These are phyloP conservation scores for Entomortierella lignicola DNA, from an alignment of 192 early-diverging fungal species.

Conservation along the genomic window DNA sequence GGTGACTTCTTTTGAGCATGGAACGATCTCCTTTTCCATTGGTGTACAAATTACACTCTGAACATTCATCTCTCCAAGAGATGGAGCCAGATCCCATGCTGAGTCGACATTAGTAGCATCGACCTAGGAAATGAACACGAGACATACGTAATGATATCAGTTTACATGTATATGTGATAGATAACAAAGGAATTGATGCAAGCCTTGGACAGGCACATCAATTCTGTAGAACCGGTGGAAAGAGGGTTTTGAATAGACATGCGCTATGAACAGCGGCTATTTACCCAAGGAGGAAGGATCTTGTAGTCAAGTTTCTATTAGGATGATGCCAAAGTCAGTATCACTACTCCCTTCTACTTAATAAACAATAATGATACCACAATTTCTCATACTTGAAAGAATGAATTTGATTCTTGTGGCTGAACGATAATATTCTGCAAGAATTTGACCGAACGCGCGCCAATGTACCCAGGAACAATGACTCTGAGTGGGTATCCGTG, in stretches of 20 bases:
- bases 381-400: slow-evolving; percentile 81
- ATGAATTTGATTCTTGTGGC: slow-evolving; percentile 72
- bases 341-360: slow-evolving; percentile 6
- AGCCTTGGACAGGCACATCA: too few species aligned
- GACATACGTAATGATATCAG: too few species aligned
- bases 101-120: slow-evolving; percentile 45
- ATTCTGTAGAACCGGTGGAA: not conserved
- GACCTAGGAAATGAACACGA: slow-evolving; percentile 7
- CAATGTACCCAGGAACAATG: slow-evolving; percentile 92
- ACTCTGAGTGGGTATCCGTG: slow-evolving; percentile 91
- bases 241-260: too few species aligned
- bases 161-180: too few species aligned
- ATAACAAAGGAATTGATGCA: too few species aligned
- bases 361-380: too few species aligned
- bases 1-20: slow-evolving; percentile 44
- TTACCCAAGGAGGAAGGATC: slow-evolving; percentile 32
- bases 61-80: slow-evolving; percentile 80
- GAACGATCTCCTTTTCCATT: slow-evolving; percentile 61
- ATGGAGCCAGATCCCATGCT: slow-evolving; percentile 66
- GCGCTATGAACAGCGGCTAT: not conserved
- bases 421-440: slow-evolving; percentile 76
- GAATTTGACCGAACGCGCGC: slow-evolving; percentile 93
- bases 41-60: slow-evolving; percentile 84
- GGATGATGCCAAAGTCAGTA: not conserved
- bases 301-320: slow-evolving; percentile 51